Conservation (phyloP, 2,329 filamentous ascomycete species). For the Nigrograna mackinnonii region DNA sequence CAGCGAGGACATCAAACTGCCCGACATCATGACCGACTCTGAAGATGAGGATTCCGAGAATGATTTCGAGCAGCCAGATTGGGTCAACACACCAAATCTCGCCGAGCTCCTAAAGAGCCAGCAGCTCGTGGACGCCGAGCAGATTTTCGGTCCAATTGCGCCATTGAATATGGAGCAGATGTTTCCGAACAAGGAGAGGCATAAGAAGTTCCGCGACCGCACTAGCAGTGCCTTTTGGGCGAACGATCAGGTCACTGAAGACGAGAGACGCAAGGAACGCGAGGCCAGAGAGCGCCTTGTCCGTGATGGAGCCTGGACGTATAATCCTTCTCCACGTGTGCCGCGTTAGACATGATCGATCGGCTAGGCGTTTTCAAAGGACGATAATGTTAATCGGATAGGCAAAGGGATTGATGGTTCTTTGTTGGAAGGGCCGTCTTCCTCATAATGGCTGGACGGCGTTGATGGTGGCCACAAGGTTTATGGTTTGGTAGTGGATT, state of each 20-base stretch:
- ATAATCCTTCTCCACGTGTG: conserved; percentile 37
- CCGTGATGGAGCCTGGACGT: conserved; percentile 78
- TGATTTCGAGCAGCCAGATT: conserved; percentile 71
- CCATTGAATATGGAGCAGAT: conserved; percentile 96
- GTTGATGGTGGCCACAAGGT: too few species aligned
- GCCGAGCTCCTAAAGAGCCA: conserved; percentile 76
- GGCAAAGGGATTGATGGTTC: too few species aligned
- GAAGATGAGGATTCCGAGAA: conserved; percentile 78
- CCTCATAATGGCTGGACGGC: too few species aligned
- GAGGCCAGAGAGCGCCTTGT: conserved; percentile 78
- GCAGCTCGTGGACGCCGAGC: conserved; percentile 80
- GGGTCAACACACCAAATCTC: conserved; percentile 88
- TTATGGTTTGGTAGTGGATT: too few species aligned
- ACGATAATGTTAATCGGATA: too few species aligned
- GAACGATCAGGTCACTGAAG: conserved; percentile 81
- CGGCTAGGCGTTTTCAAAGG: too few species aligned
- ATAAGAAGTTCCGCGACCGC: conserved; percentile 85
- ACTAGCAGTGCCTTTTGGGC: conserved; percentile 97
- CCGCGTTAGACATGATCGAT: too few species aligned
- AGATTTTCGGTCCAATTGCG: conserved; percentile 85
- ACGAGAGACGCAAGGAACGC: conserved; percentile 80
- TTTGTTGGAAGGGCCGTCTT: too few species aligned
- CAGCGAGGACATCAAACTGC: conserved; percentile 87
- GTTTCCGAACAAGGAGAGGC: conserved; percentile 75
- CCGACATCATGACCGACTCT: conserved; percentile 93